Evolutionary conservation across 2,329 filamentous ascomycete genomes (phyloP).

Genomic region (Trichocomaceae sp.): DNA sequence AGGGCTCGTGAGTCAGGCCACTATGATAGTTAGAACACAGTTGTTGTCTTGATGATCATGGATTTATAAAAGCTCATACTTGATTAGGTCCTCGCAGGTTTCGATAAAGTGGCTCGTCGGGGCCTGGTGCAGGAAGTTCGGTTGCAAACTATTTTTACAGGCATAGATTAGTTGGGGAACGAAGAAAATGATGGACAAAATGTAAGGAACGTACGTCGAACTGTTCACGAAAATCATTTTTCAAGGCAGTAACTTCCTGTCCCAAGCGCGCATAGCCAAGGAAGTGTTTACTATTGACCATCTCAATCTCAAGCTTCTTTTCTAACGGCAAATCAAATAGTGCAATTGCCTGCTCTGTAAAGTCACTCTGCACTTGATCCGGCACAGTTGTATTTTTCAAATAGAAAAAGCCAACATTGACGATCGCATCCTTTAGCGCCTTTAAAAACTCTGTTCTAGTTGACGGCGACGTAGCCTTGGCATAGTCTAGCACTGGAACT

Average conservation of each 20-base stretch:
- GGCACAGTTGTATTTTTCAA: constrained; percentile 25
- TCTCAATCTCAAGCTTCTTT: constrained; percentile 46
- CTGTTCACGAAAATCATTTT: constrained; percentile 30
- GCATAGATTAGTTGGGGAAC: not conserved
- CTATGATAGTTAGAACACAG: constrained; percentile 14
- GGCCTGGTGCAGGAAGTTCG: constrained; percentile 28
- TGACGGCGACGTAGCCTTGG: constrained; percentile 15
- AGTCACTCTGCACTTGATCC: constrained; percentile 17
- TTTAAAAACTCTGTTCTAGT: constrained; percentile 24
- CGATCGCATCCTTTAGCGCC: constrained; percentile 26
- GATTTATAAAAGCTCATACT: constrained; percentile 15
- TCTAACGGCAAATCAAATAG: constrained; percentile 41
- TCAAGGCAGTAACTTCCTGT: constrained; percentile 29
- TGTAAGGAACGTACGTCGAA: constrained; percentile 24
- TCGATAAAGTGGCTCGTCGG: constrained; percentile 29
- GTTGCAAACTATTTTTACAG: constrained; percentile 31
- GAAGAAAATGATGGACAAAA: not conserved
- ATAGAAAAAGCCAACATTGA: constrained; percentile 34
- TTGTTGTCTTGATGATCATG: not conserved
- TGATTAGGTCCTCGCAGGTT: constrained; percentile 33
- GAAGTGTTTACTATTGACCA: constrained; percentile 34
- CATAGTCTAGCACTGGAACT: constrained; percentile 28
- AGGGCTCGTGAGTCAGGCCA: constrained; percentile 29
- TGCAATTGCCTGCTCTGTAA: constrained; percentile 34
- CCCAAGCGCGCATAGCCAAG: constrained; percentile 31